Base-by-base conservation (phyloP, 2,329 filamentous ascomycete species). In the Neoascochyta sp. region DNA sequence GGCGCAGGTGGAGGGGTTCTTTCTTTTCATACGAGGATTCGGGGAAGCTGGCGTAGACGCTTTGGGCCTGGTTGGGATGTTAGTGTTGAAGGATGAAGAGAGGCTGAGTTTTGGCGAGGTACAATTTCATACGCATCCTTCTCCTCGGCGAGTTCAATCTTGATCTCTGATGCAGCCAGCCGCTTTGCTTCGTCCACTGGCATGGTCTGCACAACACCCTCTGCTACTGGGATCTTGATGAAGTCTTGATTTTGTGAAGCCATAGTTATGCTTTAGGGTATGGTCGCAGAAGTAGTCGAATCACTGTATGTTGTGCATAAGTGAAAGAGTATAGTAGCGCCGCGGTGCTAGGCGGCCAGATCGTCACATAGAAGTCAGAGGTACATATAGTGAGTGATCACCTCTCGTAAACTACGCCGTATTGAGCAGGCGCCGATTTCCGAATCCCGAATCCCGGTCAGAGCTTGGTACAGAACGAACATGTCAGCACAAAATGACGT, bases 21-120 rank as follows among this genome's bases (percentile, higher is more conserved):
- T 36, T 54, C 9, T 23, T 38, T 1, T 33, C 33, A 44, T 50
- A 60, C 16, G 35, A 53, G 2, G 14, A 20, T 12, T 40, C 34
- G 3, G 46, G 39, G 23, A 57, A 60, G 27, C 30, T 36, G 8
- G 32, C 16, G 39, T 59, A 59, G n/a, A 60, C 23, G 3, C 46
- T 47, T 39, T 52, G 39, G n/a, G 50, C 53, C 57, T 59, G 16
- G 9, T 9, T 8, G n/a, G 7, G 7, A 3, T 11, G 25, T 35
- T 22, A 36, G 31, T 13, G 9, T 8, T 21, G 9, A 5, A 7
- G 16, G n/a, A 3, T n/a, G 18, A n/a, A 17, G 15, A 16, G 8
- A 14, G 6, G 9, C 10, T 11, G 8, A 15, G 8, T 6, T 9
- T 22, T 21, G 30, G 19, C 4, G 22, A 27, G 32, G 23, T 33